phyloP scores from a whole-genome alignment of 441 rosid species.

The Adansonia rubrostipa region DNA sequence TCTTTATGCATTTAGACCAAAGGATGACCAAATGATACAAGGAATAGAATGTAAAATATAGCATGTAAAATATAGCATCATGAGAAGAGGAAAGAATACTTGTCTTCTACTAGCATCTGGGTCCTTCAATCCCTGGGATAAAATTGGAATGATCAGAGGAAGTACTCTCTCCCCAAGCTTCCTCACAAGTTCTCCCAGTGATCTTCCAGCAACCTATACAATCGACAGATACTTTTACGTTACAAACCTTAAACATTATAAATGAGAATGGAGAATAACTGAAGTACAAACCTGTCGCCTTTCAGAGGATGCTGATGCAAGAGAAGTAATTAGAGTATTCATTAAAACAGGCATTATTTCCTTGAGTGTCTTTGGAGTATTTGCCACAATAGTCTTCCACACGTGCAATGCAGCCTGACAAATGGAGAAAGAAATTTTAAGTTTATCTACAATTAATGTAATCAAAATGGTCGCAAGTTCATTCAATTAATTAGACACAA shows the following conservation, averaged over 20 bases:
- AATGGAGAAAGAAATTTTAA: constrained; percentile 11
- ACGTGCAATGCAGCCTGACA: constrained; percentile 97
- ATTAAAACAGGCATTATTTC: constrained; percentile 98
- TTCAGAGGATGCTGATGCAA: constrained; percentile 94
- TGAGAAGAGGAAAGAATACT: constrained; percentile 44
- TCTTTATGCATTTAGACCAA: background rate
- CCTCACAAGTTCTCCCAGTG: constrained; percentile 98
- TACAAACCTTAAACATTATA: background rate
- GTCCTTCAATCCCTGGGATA: constrained; percentile 83
- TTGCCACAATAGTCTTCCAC: constrained; percentile 99
- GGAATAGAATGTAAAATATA: background rate
- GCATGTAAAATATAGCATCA: background rate
- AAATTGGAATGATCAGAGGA: constrained; percentile 94
- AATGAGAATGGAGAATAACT: constrained; percentile 9
- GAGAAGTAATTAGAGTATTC: constrained; percentile 91
- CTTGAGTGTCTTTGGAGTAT: constrained; percentile 97
- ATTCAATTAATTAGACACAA: constrained; percentile 12
- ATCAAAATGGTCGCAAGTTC: constrained; percentile 12
- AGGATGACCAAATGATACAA: background rate
- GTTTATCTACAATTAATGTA: background rate
- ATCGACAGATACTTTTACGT: constrained; percentile 10
- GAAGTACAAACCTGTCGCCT: constrained; percentile 85
- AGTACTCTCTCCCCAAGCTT: constrained; percentile 99
- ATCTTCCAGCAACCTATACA: constrained; percentile 88
- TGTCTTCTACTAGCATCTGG: constrained; percentile 92